Conservation (phyloP, 1,284 basidiomycete species). For the Moesziomyces sp. region DNA sequence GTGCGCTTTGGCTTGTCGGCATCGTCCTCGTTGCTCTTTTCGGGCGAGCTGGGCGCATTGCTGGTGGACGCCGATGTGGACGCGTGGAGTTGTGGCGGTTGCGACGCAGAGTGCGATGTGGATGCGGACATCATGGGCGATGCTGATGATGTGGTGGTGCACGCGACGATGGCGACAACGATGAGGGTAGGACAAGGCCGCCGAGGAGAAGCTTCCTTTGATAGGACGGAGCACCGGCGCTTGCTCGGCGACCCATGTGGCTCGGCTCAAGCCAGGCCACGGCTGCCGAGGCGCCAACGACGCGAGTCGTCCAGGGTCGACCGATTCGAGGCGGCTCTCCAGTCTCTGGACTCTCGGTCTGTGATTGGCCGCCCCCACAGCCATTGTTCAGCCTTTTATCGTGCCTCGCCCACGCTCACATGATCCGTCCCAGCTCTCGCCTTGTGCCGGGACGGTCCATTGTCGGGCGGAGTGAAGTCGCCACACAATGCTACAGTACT, state of each 20-base stretch:
- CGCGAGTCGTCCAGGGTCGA: too few relatives aligned
- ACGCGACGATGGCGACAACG: not conserved
- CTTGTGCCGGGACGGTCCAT: not conserved
- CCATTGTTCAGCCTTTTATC: too few relatives aligned
- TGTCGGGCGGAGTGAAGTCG: too few relatives aligned
- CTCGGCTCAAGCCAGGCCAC: too few relatives aligned
- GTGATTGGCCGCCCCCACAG: constrained; percentile 21
- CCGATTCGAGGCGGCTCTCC: not conserved
- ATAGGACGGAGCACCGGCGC: too few relatives aligned
- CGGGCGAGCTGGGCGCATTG: constrained; percentile 18
- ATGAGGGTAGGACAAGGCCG: not conserved
- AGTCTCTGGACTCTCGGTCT: not conserved
- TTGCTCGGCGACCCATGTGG: not conserved
- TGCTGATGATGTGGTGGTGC: not conserved
- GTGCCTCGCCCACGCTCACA: too few relatives aligned
- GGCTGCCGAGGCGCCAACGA: too few relatives aligned
- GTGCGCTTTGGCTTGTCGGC: constrained; percentile 26
- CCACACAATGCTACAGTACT: too few relatives aligned
- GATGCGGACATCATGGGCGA: not conserved
- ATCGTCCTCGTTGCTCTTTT: constrained; percentile 25
- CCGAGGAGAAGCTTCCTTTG: not conserved
- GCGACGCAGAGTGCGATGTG: constrained; percentile 3
- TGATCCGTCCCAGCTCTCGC: not conserved
- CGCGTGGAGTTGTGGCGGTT: constrained; percentile 1
- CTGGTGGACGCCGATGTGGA: not conserved